Percentiles rank a stretch among this genome's conserved stretches.
phyloP scores from a whole-genome alignment of 31 red algal species.

The Endocladia muricata region DNA sequence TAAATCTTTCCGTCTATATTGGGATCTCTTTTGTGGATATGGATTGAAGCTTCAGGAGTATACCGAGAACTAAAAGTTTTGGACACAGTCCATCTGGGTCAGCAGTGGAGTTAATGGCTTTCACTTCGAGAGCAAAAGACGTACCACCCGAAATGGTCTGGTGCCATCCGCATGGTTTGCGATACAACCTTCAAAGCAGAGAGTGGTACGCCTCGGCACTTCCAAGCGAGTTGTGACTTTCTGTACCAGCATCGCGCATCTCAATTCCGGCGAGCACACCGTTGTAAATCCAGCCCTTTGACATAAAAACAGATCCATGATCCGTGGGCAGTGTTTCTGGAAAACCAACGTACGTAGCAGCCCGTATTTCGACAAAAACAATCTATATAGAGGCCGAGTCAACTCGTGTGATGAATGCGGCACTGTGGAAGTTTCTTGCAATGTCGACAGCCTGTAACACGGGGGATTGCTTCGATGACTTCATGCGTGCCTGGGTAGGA shows the following conservation, averaged over 20 bases:
- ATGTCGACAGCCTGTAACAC: neutral
- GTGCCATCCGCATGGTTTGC: neutral
- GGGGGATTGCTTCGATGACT: neutral
- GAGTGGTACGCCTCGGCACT: neutral
- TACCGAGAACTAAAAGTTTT: neutral
- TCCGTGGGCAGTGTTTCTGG: neutral
- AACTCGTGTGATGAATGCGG: neutral
- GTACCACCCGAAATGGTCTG: neutral
- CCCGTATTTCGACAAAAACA: neutral
- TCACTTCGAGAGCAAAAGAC: neutral
- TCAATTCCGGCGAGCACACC: neutral
- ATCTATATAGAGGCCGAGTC: neutral
- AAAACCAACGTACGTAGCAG: neutral
- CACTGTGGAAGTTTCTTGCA: neutral
- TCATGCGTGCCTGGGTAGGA: neutral
- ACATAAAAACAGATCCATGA: neutral
- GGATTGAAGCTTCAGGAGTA: neutral
- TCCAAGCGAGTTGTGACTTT: slow-evolving; percentile 19
- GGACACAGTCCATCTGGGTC: neutral
- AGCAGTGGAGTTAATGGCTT: neutral
- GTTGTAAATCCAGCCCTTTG: neutral
- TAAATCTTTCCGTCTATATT: neutral
- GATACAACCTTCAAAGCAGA: neutral
- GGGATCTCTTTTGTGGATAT: neutral
- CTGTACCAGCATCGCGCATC: neutral